phyloP scores from a whole-genome alignment of 108 stramenopile species.

The Cyclotella distinguenda region DNA sequence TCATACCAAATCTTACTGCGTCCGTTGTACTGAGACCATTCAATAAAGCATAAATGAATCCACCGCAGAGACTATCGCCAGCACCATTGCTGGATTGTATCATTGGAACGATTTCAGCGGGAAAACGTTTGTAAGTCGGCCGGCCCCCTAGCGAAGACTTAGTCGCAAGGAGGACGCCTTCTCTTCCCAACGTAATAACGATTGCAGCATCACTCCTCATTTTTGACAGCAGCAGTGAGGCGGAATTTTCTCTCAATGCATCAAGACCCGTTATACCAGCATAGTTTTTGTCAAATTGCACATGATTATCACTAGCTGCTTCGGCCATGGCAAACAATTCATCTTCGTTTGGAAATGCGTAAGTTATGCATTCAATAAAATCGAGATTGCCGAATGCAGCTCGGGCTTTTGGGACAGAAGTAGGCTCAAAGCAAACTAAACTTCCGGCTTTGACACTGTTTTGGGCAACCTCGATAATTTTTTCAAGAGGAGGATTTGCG shows the following conservation, averaged over 20 bases:
- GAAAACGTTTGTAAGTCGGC: constrained; percentile 35
- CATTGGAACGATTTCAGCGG: constrained; percentile 20
- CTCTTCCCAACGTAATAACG: constrained; percentile 50
- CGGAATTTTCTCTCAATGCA: constrained; percentile 21
- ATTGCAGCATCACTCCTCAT: constrained; percentile 52
- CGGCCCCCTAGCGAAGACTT: constrained; percentile 8
- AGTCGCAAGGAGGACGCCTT: constrained; percentile 54
- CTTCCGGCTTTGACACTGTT: constrained; percentile 37
- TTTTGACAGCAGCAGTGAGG: constrained; percentile 30
- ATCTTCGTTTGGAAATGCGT: constrained; percentile 63
- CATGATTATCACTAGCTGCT: neutral
- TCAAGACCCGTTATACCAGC: constrained; percentile 8
- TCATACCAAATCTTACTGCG: constrained; percentile 56
- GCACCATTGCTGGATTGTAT: constrained; percentile 62
- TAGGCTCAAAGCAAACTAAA: constrained; percentile 69
- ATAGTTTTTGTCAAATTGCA: neutral
- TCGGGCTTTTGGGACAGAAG: constrained; percentile 61
- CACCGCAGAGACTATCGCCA: constrained; percentile 64
- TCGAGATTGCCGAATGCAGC: constrained; percentile 15
- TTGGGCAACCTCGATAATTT: constrained; percentile 35
- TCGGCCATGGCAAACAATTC: constrained; percentile 64
- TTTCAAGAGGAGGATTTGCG: constrained; percentile 58
- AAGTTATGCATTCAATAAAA: constrained; percentile 41
- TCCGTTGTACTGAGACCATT: constrained; percentile 32
- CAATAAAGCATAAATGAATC: constrained; percentile 61